Evolutionary conservation across 441 rosid genomes (phyloP).

Genomic region (Populus hybrid): DNA sequence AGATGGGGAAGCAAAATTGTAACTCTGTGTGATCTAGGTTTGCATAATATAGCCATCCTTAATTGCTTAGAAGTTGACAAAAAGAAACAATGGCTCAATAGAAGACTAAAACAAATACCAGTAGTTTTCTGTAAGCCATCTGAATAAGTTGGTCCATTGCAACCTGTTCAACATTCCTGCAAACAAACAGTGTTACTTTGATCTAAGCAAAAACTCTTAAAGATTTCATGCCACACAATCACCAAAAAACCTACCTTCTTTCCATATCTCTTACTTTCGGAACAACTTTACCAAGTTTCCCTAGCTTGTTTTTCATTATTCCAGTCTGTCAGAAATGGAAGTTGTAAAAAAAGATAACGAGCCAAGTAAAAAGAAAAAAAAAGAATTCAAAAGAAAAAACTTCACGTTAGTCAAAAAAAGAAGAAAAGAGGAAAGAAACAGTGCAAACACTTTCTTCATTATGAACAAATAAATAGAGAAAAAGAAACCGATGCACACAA

Average conservation of each 20-base stretch:
- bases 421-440: not conserved
- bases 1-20: not conserved
- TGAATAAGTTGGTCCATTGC: constrained; percentile 59
- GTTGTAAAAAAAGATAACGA: constrained; percentile 1
- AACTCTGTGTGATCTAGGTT: not conserved
- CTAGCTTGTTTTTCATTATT: constrained; percentile 55
- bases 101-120: constrained; percentile 47
- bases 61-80: not conserved
- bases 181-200: constrained; percentile 20
- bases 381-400: not conserved
- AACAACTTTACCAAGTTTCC: constrained; percentile 53
- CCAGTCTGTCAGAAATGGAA: constrained; percentile 46
- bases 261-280: constrained; percentile 50
- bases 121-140: constrained; percentile 47
- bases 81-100: not conserved
- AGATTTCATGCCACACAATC: constrained; percentile 12
- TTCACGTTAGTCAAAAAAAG: not conserved
- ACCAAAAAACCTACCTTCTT: constrained; percentile 44
- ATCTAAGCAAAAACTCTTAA: constrained; percentile 13
- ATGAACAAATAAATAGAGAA: not conserved
- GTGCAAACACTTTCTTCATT: not conserved
- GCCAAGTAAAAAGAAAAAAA: not conserved
- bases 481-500: constrained; percentile 18
- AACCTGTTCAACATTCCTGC: constrained; percentile 65
- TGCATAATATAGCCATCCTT: not conserved